Percentiles rank a stretch among this genome's conserved stretches.
Conservation (phyloP, 306 rosid genomes). For the Aeschynomene evenia region DNA sequence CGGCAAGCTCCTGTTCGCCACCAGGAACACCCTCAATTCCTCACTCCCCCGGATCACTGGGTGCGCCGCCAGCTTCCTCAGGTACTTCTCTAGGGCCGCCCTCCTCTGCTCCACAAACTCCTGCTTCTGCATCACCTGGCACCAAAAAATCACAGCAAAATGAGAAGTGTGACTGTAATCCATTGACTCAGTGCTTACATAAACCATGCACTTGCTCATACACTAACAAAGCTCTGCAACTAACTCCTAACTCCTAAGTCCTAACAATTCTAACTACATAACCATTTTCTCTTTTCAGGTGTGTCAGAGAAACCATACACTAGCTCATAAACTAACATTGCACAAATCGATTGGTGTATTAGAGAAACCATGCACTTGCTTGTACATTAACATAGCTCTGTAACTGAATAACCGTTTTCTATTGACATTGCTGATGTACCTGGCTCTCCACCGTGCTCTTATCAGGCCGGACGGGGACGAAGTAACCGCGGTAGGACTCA, state of each 20-base stretch:
- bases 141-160: slow-evolving; percentile 36
- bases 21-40: slow-evolving; percentile 72
- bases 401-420: not conserved
- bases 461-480: slow-evolving; percentile 88
- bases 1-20: slow-evolving; percentile 70
- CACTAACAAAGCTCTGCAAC: not conserved
- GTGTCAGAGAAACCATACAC: not conserved
- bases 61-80: slow-evolving; percentile 65
- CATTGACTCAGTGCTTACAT: not conserved
- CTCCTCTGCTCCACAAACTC: slow-evolving; percentile 98
- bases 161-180: not conserved
- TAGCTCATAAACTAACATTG: not conserved
- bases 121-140: slow-evolving; percentile 93
- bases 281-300: not conserved
- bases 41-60: slow-evolving; percentile 84
- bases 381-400: not conserved
- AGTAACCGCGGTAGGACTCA: slow-evolving; percentile 77
- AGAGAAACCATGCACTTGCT: not conserved
- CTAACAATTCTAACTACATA: not conserved
- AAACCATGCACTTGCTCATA: not conserved
- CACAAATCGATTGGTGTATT: too few species aligned
- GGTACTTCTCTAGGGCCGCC: slow-evolving; percentile 79
- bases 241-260: not conserved
- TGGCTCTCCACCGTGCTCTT: slow-evolving; percentile 94
- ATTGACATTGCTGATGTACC: not conserved